Percentiles rank a stretch among this genome's conserved stretches.
Evolutionary conservation across 23 red algal genomes (phyloP).

Genomic region (Gracilaria caudata): DNA sequence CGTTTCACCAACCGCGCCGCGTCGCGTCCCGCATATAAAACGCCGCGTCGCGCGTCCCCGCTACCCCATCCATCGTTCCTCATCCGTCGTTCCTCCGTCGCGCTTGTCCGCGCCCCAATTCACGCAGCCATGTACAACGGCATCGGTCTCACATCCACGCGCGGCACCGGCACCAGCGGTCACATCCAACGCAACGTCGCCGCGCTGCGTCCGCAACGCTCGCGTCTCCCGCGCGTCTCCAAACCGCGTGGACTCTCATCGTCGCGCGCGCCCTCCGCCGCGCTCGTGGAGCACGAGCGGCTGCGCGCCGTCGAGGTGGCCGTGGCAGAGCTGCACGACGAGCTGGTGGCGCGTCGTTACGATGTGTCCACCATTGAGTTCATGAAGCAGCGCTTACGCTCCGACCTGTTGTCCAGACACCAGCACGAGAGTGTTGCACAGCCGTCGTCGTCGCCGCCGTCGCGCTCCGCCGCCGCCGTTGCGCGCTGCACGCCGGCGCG

Average conservation of each 20-base stretch:
- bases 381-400: slow-evolving; percentile 29
- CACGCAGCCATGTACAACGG: slow-evolving; percentile 80
- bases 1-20: too few relatives aligned
- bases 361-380: neutral
- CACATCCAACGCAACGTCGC: slow-evolving; percentile 82
- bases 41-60: too few relatives aligned
- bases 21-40: too few relatives aligned
- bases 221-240: slow-evolving; percentile 1
- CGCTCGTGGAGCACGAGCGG: slow-evolving; percentile 39
- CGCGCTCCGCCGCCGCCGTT: neutral
- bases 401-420: slow-evolving; percentile 28
- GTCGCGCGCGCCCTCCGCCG: slow-evolving; percentile 28
- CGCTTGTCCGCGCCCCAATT: too few relatives aligned
- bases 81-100: too few relatives aligned
- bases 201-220: slow-evolving; percentile 19
- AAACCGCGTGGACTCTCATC: neutral
- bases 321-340: slow-evolving; percentile 69
- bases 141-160: slow-evolving; percentile 79
- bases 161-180: slow-evolving; percentile 85
- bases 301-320: slow-evolving; percentile 61
- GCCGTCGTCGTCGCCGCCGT: too few relatives aligned
- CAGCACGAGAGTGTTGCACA: neutral
- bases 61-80: too few relatives aligned
- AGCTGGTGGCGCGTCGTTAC: slow-evolving; percentile 38
- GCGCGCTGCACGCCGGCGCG: neutral